These are phyloP conservation scores for Cercospora zeina DNA, from an alignment of 2,329 filamentous ascomycete species.

Conservation along the genomic window DNA sequence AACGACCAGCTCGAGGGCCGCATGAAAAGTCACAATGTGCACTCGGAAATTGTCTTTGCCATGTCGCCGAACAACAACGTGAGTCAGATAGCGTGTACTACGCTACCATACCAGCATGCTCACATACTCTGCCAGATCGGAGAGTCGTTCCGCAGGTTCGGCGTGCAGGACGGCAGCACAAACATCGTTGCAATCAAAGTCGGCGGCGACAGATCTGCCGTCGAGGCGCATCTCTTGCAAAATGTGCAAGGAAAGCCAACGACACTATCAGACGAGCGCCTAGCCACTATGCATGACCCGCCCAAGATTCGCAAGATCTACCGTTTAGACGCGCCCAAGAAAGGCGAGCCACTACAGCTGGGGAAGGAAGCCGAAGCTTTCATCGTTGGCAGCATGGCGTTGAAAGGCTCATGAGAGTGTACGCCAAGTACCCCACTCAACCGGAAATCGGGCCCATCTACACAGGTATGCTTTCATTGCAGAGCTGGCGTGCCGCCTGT, in stretches of 20 bases:
- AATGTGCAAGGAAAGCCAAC: slow-evolving; percentile 63
- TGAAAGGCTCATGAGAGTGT: slow-evolving; percentile 58
- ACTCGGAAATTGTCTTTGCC: slow-evolving; percentile 82
- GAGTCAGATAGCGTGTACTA: slow-evolving; percentile 30
- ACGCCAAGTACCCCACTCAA: not conserved
- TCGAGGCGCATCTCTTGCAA: slow-evolving; percentile 61
- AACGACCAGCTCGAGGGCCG: slow-evolving; percentile 61
- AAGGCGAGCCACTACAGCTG: slow-evolving; percentile 35
- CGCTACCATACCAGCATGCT: not conserved
- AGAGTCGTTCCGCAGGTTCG: slow-evolving; percentile 86
- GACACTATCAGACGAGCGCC: slow-evolving; percentile 63
- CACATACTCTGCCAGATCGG: slow-evolving; percentile 64
- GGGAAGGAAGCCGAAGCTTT: slow-evolving; percentile 63
- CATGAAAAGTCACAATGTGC: slow-evolving; percentile 79
- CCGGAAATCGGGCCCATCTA: not conserved
- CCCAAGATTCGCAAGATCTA: slow-evolving; percentile 78
- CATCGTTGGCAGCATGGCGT: slow-evolving; percentile 68
- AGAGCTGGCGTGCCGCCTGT: not conserved
- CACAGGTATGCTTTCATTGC: not conserved
- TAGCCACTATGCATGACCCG: slow-evolving; percentile 63
- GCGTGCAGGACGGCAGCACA: slow-evolving; percentile 69
- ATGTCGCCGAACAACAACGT: slow-evolving; percentile 83
- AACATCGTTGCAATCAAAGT: slow-evolving; percentile 82
- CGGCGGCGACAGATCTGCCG: slow-evolving; percentile 46
- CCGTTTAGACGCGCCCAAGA: slow-evolving; percentile 64